Conservation (phyloP, 2,329 filamentous ascomycete genomes). For the Tolypocladium inflatum region DNA sequence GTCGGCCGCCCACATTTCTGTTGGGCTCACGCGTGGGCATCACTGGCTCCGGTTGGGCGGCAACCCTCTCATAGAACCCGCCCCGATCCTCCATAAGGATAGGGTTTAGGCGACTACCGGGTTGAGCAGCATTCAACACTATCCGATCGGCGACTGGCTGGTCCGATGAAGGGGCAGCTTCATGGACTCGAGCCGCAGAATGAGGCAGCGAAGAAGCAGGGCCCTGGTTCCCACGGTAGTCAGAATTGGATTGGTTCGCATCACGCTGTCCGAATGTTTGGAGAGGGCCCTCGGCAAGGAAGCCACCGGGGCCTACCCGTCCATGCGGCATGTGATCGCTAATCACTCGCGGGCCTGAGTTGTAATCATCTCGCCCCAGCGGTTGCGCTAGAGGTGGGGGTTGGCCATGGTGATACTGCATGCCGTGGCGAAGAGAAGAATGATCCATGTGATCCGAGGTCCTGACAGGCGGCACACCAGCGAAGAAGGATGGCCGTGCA, state of each 20-base stretch:
- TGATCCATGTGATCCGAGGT: constrained; percentile 12
- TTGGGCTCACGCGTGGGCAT: neutral
- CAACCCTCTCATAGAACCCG: constrained; percentile 25
- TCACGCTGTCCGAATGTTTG: neutral
- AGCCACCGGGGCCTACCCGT: neutral
- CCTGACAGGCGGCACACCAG: constrained; percentile 17
- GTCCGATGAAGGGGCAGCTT: constrained; percentile 6
- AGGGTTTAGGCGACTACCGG: constrained; percentile 20
- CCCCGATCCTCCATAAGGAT: constrained; percentile 30
- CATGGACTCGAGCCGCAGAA: constrained; percentile 6
- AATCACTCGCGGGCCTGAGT: constrained; percentile 6
- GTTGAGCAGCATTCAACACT: constrained; percentile 18
- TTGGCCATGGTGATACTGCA: constrained; percentile 6
- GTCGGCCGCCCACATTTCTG: neutral
- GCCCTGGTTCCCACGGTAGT: neutral
- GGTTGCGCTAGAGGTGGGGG: neutral
- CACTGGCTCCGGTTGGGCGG: neutral
- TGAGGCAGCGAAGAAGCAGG: neutral
- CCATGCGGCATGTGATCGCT: constrained; percentile 5
- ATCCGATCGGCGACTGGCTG: constrained; percentile 16
- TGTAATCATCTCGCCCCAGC: neutral
- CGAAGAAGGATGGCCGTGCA: constrained; percentile 24
- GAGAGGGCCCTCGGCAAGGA: neutral
- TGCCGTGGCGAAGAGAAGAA: constrained; percentile 6
- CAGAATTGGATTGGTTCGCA: neutral